A percentile compares a stretch with the other conserved stretches of the same genome.
Evolutionary conservation across 495 filamentous ascomycete species (phyloP).

Genomic region (Parathielavia appendiculata): DNA sequence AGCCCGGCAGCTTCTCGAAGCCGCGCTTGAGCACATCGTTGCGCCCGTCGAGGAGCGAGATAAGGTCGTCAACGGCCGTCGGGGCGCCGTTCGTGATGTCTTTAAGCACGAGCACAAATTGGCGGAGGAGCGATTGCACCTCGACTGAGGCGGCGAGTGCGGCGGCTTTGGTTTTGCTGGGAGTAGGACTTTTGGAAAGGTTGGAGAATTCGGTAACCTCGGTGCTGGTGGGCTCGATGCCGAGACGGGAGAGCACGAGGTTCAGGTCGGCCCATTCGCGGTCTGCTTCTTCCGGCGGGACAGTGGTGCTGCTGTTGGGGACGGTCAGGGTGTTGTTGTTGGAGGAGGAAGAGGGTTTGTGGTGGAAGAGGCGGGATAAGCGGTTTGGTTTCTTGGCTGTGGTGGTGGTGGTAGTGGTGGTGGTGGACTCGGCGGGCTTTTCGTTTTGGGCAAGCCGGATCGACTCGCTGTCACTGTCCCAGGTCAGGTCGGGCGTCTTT

Average conservation of each 20-base stretch:
- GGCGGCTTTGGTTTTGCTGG: slow-evolving; percentile 52
- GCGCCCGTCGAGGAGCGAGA: slow-evolving; percentile 71
- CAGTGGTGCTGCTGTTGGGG: slow-evolving; percentile 22
- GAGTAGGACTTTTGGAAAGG: neutral
- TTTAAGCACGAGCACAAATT: slow-evolving; percentile 83
- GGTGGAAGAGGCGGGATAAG: slow-evolving; percentile 27
- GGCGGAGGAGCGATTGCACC: slow-evolving; percentile 51
- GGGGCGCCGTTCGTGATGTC: slow-evolving; percentile 89
- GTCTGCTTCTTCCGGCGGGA: slow-evolving; percentile 28
- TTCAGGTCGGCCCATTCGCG: slow-evolving; percentile 71
- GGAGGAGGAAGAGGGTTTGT: slow-evolving; percentile 17
- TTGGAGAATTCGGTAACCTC: neutral
- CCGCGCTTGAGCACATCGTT: slow-evolving; percentile 69
- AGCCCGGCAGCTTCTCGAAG: slow-evolving; percentile 70
- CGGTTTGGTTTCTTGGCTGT: slow-evolving; percentile 22
- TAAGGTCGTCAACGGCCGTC: slow-evolving; percentile 86
- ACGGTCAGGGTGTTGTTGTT: slow-evolving; percentile 23
- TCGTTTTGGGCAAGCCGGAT: slow-evolving; percentile 17
- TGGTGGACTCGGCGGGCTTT: neutral
- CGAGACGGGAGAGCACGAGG: slow-evolving; percentile 70
- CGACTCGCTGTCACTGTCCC: slow-evolving; percentile 38
- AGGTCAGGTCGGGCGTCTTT: slow-evolving; percentile 41
- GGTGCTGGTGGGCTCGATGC: slow-evolving; percentile 41
- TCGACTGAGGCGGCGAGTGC: slow-evolving; percentile 73
- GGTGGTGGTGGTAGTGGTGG: slow-evolving; percentile 8